These are phyloP conservation scores for Lantana camara DNA, from an alignment of 257 asterid species.

Conservation along the genomic window DNA sequence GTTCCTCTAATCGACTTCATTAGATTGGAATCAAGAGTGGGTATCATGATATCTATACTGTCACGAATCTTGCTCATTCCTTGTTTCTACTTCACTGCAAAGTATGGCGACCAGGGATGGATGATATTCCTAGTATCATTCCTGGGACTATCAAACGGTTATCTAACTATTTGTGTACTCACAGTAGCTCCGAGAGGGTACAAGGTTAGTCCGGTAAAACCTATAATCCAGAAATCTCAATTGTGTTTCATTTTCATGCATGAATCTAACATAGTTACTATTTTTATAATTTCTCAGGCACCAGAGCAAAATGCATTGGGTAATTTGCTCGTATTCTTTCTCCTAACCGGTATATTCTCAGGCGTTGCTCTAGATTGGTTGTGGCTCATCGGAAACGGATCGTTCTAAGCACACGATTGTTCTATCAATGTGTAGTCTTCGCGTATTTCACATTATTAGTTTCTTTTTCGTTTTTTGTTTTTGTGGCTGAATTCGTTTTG, in stretches of 20 bases:
- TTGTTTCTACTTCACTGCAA: constrained; percentile 80
- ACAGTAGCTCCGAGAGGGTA: constrained; percentile 79
- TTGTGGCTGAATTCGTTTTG: too few species aligned
- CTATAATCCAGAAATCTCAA: background rate
- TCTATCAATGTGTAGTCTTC: background rate
- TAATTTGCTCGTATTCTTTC: constrained; percentile 67
- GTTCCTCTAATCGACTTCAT: constrained; percentile 54
- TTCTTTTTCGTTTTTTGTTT: too few species aligned
- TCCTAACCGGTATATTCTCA: constrained; percentile 63
- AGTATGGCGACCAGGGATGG: constrained; percentile 82
- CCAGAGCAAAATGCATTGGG: constrained; percentile 97
- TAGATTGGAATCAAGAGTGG: constrained; percentile 60
- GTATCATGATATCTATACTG: constrained; percentile 49
- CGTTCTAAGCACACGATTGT: constrained; percentile 32
- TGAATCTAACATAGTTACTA: background rate
- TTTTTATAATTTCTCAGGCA: constrained; percentile 49
- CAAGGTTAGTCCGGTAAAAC: constrained; percentile 50
- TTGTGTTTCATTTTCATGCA: background rate
- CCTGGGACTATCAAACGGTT: constrained; percentile 79
- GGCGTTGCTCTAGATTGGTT: constrained; percentile 85
- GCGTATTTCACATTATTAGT: too few species aligned
- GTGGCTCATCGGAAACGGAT: constrained; percentile 71
- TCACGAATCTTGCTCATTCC: constrained; percentile 72
- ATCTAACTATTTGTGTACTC: constrained; percentile 77
- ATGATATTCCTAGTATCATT: constrained; percentile 72